Percentiles rank a stretch among this genome's conserved stretches.
phyloP scores from a whole-genome alignment of 257 asterid genomes.

The Solanum sitiens region DNA sequence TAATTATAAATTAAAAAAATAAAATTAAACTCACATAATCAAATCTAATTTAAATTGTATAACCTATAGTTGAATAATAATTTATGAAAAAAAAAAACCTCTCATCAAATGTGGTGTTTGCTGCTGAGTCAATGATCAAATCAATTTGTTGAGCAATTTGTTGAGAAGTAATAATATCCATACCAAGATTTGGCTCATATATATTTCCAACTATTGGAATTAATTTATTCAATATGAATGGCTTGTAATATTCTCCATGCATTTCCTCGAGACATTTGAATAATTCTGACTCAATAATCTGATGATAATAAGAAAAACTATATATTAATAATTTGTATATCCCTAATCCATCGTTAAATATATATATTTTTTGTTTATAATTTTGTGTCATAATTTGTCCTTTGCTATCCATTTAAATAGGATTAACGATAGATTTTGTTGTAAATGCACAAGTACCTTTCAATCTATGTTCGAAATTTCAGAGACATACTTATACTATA shows the following conservation, averaged over 20 bases:
- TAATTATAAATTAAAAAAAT: background rate
- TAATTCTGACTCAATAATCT: slow-evolving; percentile 13
- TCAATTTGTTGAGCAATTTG: slow-evolving; percentile 22
- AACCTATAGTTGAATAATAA: background rate
- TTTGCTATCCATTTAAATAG: background rate
- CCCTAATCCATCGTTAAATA: background rate
- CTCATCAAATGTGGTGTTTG: slow-evolving; percentile 34
- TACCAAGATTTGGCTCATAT: slow-evolving; percentile 36
- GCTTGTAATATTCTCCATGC: slow-evolving; percentile 16
- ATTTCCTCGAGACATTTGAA: slow-evolving; percentile 20
- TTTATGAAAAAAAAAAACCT: slow-evolving; percentile 6
- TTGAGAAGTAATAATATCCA: slow-evolving; percentile 15
- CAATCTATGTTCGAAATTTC: no score
- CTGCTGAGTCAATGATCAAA: slow-evolving; percentile 34
- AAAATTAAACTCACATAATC: background rate
- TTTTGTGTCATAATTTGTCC: background rate
- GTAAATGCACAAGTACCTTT: no score
- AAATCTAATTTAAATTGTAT: background rate
- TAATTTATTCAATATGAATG: slow-evolving; percentile 20
- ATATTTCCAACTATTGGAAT: slow-evolving; percentile 36
- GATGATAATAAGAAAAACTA: background rate
- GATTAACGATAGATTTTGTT: background rate
- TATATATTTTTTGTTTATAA: no score
- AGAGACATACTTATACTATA: no score
- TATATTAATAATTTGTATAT: background rate